phyloP scores from a whole-genome alignment of 495 filamentous ascomycete genomes.

The Aspergillus wentii region DNA sequence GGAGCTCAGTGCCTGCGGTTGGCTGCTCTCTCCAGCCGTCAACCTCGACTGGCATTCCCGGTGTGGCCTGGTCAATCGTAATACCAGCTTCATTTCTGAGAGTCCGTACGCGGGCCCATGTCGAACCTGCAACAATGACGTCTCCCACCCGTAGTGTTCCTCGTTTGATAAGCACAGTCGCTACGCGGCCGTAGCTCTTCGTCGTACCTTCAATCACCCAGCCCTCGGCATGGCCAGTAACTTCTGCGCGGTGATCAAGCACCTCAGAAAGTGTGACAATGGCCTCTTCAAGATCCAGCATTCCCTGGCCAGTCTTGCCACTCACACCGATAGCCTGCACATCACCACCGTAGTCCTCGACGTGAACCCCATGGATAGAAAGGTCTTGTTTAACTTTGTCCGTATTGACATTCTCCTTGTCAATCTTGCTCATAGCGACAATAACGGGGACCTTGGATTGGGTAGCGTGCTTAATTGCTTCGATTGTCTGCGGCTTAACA shows the following conservation, averaged over 20 bases:
- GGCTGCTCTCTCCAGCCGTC: slow-evolving; percentile 94
- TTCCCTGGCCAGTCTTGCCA: slow-evolving; percentile 90
- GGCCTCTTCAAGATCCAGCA: slow-evolving; percentile 88
- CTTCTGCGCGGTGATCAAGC: slow-evolving; percentile 81
- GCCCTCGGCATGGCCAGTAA: slow-evolving; percentile 74
- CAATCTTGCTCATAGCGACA: slow-evolving; percentile 97
- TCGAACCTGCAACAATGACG: slow-evolving; percentile 79
- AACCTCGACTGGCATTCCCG: slow-evolving; percentile 86
- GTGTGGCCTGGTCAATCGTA: slow-evolving; percentile 66
- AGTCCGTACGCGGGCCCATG: slow-evolving; percentile 77
- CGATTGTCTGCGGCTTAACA: slow-evolving; percentile 94
- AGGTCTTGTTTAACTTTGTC: slow-evolving; percentile 87
- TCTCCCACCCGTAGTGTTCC: slow-evolving; percentile 81
- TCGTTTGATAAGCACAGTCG: slow-evolving; percentile 81
- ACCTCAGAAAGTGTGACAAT: slow-evolving; percentile 79
- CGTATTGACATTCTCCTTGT: slow-evolving; percentile 74
- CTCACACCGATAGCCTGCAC: slow-evolving; percentile 86
- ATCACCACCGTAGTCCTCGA: slow-evolving; percentile 94
- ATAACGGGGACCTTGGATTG: slow-evolving; percentile 91
- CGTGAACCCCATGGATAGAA: slow-evolving; percentile 75
- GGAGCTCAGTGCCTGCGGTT: slow-evolving; percentile 78
- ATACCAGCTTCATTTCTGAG: slow-evolving; percentile 82
- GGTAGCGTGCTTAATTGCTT: slow-evolving; percentile 92
- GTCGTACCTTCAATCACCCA: slow-evolving; percentile 94
- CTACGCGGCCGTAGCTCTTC: slow-evolving; percentile 79